Evolutionary conservation across 331 rosid genomes (phyloP).

Genomic region (Dryas integrifolia): DNA sequence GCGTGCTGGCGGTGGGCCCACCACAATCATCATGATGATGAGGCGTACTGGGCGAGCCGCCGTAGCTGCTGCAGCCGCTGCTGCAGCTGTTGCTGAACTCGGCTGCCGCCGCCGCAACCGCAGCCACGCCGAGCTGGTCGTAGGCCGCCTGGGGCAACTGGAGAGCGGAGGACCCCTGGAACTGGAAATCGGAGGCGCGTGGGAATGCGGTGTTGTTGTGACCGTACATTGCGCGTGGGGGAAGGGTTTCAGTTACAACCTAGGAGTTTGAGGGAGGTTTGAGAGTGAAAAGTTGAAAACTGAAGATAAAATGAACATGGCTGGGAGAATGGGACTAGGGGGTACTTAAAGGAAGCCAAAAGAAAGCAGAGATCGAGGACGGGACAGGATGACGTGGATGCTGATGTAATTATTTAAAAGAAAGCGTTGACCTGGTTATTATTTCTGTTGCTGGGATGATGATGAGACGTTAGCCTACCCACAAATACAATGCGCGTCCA

Average conservation of each 20-base stretch:
- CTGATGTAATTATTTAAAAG: constrained; percentile 35
- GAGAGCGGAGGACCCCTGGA: constrained; percentile 12
- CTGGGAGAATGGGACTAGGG: constrained; percentile 14
- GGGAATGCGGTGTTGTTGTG: constrained; percentile 30
- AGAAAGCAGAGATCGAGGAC: neutral
- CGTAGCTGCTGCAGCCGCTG: constrained; percentile 64
- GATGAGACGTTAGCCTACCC: too few species aligned
- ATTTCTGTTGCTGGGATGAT: too few species aligned
- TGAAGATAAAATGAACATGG: neutral
- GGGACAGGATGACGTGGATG: constrained; percentile 49
- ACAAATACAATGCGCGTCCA: too few species aligned
- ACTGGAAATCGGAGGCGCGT: constrained; percentile 42
- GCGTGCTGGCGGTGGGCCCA: neutral
- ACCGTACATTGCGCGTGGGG: constrained; percentile 59
- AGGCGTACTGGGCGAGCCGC: constrained; percentile 56
- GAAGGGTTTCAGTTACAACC: neutral
- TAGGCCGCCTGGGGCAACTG: neutral
- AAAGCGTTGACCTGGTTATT: constrained; percentile 48
- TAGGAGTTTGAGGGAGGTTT: neutral
- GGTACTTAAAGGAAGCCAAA: constrained; percentile 28
- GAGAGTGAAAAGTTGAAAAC: too few species aligned
- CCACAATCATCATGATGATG: too few species aligned
- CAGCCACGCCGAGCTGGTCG: constrained; percentile 14
- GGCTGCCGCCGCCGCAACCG: neutral
- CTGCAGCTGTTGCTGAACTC: constrained; percentile 49